These are phyloP conservation scores for Neonectria sp. DNA, from an alignment of 2,329 filamentous ascomycete genomes.

Conservation along the genomic window DNA sequence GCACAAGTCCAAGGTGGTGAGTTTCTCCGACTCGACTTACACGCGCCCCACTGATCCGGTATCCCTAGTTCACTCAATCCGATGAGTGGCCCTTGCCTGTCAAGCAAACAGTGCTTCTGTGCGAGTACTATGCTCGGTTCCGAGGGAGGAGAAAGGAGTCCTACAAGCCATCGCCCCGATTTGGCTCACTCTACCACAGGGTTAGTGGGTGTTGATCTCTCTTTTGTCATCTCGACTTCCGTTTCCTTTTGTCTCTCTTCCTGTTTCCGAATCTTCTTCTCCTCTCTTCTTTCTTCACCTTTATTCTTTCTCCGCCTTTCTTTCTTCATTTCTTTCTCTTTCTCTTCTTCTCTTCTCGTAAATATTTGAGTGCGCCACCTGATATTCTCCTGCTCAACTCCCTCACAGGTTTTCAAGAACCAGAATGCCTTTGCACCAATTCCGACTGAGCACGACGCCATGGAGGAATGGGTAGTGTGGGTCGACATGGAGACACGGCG, in stretches of 20 bases:
- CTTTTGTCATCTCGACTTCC: conserved; percentile 29
- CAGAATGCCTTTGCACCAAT: conserved; percentile 48
- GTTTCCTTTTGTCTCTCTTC: conserved; percentile 11
- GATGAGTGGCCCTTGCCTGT: conserved; percentile 63
- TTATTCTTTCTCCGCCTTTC: conserved; percentile 41
- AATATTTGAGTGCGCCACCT: conserved; percentile 21
- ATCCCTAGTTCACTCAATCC: conserved; percentile 55
- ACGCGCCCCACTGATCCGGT: conserved; percentile 33
- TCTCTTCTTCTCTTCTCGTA: conserved; percentile 49
- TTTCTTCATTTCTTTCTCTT: conserved; percentile 14
- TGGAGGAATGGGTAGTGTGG: conserved; percentile 67
- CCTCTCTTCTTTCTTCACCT: conserved; percentile 11
- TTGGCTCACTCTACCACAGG: conserved; percentile 67
- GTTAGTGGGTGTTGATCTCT: conserved; percentile 59
- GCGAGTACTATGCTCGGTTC: conserved; percentile 70
- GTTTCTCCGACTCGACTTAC: conserved; percentile 45
- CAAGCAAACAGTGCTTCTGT: conserved; percentile 69
- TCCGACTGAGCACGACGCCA: conserved; percentile 42
- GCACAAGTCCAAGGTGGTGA: conserved; percentile 66
- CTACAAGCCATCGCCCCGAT: conserved; percentile 63
- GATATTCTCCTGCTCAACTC: conserved; percentile 47
- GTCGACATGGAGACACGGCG: conserved; percentile 66
- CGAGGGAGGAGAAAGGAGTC: conserved; percentile 65
- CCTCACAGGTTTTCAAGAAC: conserved; percentile 57
- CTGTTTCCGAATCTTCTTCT: conserved; percentile 12